Evolutionary conservation across 148 eudicot species (phyloP).

Genomic region (Camellia sinensis): DNA sequence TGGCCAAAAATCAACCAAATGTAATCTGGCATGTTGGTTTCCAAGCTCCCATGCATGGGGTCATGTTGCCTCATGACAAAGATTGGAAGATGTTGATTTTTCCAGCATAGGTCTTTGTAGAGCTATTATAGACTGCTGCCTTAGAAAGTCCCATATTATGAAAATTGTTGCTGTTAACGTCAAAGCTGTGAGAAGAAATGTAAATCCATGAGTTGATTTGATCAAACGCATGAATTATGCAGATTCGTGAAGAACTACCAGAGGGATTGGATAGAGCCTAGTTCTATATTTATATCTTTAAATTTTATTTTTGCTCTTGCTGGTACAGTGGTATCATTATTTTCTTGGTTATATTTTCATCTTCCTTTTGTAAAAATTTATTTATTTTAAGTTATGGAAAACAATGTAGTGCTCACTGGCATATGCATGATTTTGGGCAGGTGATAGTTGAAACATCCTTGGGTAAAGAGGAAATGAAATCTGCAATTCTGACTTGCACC

Average conservation of each 20-base stretch:
- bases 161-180: background rate
- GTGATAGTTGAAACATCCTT: slow-evolving; percentile 71
- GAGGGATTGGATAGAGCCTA: background rate
- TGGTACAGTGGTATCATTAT: background rate
- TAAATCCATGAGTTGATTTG: background rate
- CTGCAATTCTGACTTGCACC: slow-evolving; percentile 73
- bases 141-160: background rate
- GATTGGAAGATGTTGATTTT: background rate
- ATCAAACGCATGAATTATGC: background rate
- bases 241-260: no score
- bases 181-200: background rate
- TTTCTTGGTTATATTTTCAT: background rate
- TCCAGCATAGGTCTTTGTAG: background rate
- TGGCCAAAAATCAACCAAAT: background rate
- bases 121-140: background rate
- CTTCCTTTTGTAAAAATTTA: background rate
- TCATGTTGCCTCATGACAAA: background rate
- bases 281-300: background rate
- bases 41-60: no score
- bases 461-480: slow-evolving; percentile 83
- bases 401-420: background rate
- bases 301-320: background rate
- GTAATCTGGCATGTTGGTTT: background rate
- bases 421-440: slow-evolving; percentile 35
- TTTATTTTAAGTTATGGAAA: background rate